Evolutionary conservation across 805 yeast genomes (phyloP).

Genomic region (Brettanomyces bruxellensis): DNA sequence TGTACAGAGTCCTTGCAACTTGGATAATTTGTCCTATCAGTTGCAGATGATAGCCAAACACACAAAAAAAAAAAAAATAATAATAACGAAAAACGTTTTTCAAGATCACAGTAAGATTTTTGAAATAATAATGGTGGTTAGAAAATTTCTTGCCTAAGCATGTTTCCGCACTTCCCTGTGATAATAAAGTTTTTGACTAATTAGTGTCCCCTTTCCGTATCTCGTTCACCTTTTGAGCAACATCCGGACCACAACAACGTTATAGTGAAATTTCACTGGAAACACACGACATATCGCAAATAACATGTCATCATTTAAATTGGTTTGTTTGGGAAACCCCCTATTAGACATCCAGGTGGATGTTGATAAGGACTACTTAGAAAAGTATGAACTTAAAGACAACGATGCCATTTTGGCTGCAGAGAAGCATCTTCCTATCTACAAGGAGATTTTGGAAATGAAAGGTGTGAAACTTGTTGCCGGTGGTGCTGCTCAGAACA

Average conservation of each 20-base stretch:
- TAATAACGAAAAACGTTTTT: background rate
- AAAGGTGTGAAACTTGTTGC: constrained; percentile 68
- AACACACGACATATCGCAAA: background rate
- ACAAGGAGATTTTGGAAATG: constrained; percentile 60
- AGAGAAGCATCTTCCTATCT: constrained; percentile 79
- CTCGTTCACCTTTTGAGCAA: background rate
- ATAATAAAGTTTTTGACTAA: background rate
- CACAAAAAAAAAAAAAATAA: too few species aligned
- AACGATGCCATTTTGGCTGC: constrained; percentile 89
- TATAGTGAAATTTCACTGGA: too few species aligned
- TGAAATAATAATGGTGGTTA: too few species aligned
- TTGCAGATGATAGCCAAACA: too few species aligned
- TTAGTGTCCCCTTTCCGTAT: background rate
- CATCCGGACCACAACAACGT: background rate
- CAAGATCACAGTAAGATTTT: too few species aligned
- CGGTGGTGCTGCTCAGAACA: constrained; percentile 99
- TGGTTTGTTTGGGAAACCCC: constrained; percentile 86
- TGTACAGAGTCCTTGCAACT: too few species aligned
- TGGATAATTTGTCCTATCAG: too few species aligned
- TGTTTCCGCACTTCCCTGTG: too few species aligned
- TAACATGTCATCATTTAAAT: constrained; percentile 46
- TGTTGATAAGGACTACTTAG: constrained; percentile 58
- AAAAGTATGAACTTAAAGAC: constrained; percentile 75
- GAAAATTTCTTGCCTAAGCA: too few species aligned
- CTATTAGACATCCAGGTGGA: constrained; percentile 79